Evolutionary conservation across 2,329 filamentous ascomycete species (phyloP), one percentile per base, ranked within the genome.

Genomic region (Alternaria brassicicola): DNA sequence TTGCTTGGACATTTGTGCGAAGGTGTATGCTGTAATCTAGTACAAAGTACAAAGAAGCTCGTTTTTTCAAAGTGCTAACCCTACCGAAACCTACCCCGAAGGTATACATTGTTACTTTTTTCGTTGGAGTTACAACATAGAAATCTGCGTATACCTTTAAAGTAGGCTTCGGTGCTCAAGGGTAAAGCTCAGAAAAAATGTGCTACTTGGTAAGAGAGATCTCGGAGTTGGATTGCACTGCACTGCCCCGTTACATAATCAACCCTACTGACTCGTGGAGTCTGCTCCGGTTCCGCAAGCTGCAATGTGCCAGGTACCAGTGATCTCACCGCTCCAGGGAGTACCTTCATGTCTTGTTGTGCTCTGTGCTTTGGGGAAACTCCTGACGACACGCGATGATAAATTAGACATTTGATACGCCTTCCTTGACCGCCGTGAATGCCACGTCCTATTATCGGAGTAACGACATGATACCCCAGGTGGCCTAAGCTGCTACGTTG

Each of bases 181-280:
- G n/a, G n/a, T n/a, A n/a, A n/a, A n/a, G n/a, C n/a, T n/a, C n/a
- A n/a, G n/a, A n/a, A n/a, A n/a, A n/a, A n/a, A n/a, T n/a, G n/a
- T n/a, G n/a, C n/a, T n/a, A n/a, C n/a, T n/a, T n/a, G n/a, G n/a
- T 38, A 6, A 15, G 12, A 48, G 47, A 53, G 33, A 17, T 52
- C 7, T 39, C 43, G 43, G 43, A 35, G 30, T 35, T 31, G 28
- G n/a, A n/a, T n/a, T n/a, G n/a, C n/a, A 35, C 35, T 68, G 64
- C 68, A 68, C 67, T 66, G 64, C 63, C 65, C 10, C 62, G 62
- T 71, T 70, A 69, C 64, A 48, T 71, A 71, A 69, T 66, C 68
- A 55, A 49, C 49, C 56, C 39, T 56, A 47, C 47, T 57, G 49
- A 56, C 49, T 62, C 53, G 59, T 47, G 52, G 30, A 21, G 21